Evolutionary conservation across 2,329 filamentous ascomycete species (phyloP).

Genomic region (Fusarium sp.): DNA sequence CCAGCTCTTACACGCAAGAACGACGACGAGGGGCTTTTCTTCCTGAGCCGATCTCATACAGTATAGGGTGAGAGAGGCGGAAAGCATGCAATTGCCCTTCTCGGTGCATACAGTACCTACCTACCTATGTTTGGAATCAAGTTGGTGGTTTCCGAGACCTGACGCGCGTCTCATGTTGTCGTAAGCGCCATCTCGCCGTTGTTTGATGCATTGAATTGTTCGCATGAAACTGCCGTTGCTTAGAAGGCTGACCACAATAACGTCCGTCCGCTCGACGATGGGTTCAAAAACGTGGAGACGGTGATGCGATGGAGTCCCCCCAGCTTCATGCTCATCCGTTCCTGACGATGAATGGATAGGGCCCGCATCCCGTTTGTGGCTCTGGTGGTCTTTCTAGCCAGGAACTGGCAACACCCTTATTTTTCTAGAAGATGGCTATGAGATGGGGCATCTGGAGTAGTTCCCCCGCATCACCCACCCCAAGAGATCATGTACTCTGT

Average conservation of each 20-base stretch:
- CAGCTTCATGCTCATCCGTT: conserved; percentile 26
- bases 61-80: conserved; percentile 1
- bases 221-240: conserved; percentile 6
- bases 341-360: conserved; percentile 33
- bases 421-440: conserved; percentile 40
- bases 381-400: conserved; percentile 39
- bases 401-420: conserved; percentile 37
- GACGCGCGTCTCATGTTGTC: neutral
- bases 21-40: neutral
- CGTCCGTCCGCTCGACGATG: conserved; percentile 3
- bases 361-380: conserved; percentile 34
- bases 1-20: neutral
- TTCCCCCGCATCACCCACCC: conserved; percentile 42
- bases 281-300: conserved; percentile 29
- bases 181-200: neutral
- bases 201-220: neutral
- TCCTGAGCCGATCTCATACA: neutral
- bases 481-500: conserved; percentile 41
- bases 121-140: neutral
- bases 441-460: conserved; percentile 43
- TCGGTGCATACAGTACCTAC: neutral
- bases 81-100: neutral
- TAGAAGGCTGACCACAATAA: conserved; percentile 1
- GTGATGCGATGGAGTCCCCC: conserved; percentile 26
- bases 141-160: neutral